phyloP scores from a whole-genome alignment of 768 basidiomycete genomes.

The Auricularia cornea region DNA sequence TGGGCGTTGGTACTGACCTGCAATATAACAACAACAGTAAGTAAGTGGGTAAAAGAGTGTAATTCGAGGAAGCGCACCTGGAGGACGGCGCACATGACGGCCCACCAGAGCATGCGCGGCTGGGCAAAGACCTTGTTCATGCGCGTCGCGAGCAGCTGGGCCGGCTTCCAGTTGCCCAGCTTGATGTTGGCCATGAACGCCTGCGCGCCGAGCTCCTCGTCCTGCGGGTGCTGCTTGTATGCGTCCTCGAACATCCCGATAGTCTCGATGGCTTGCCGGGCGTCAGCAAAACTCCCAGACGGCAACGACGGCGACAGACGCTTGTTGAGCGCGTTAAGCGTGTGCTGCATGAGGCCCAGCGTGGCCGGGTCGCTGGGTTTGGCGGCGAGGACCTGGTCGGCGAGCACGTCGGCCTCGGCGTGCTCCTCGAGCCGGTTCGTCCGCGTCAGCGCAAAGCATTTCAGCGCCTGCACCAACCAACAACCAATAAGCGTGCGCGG shows the following conservation, averaged over 20 bases:
- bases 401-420: constrained; percentile 58
- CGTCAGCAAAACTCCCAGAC: no score
- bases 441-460: constrained; percentile 76
- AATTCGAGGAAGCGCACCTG: constrained; percentile 40
- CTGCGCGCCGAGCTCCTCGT: constrained; percentile 78
- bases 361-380: constrained; percentile 69
- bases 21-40: no score
- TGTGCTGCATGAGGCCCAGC: constrained; percentile 76
- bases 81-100: constrained; percentile 66
- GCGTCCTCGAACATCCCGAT: constrained; percentile 82
- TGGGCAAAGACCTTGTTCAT: constrained; percentile 81
- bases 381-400: constrained; percentile 68
- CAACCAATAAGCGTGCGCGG: no score
- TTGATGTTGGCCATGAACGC: constrained; percentile 81
- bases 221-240: constrained; percentile 68
- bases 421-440: constrained; percentile 65
- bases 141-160: constrained; percentile 72
- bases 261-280: constrained; percentile 47
- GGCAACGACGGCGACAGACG: no score
- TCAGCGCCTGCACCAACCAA: constrained; percentile 53
- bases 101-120: constrained; percentile 78
- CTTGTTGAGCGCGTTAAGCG: constrained; percentile 69
- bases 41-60: no score
- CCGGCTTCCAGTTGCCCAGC: constrained; percentile 75
- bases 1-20: no score